Conservation (phyloP, 306 rosid species). For the Prunus padus region DNA sequence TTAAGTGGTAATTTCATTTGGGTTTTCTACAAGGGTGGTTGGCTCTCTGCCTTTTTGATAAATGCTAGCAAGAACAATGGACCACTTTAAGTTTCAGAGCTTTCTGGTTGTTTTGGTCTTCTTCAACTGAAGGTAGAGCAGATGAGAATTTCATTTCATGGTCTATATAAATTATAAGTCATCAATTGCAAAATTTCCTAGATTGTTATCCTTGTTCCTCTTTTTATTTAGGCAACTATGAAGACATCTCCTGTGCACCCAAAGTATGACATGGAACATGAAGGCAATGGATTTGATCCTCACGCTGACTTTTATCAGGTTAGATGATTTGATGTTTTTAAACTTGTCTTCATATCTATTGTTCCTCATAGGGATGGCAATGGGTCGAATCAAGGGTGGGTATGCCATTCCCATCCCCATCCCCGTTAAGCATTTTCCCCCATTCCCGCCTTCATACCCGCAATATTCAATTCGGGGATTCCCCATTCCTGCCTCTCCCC, state of each 20-base stretch:
- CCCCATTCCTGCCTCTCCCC: no score
- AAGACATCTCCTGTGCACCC: slow-evolving; percentile 46
- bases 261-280: slow-evolving; percentile 33
- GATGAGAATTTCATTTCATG: background rate
- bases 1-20: slow-evolving; percentile 28
- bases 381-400: no score
- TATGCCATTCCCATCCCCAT: no score
- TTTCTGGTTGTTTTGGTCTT: slow-evolving; percentile 3
- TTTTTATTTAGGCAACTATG: slow-evolving; percentile 29
- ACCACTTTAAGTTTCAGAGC: slow-evolving; percentile 16
- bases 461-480: no score
- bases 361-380: no score
- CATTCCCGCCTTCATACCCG: no score
- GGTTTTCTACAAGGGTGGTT: slow-evolving; percentile 35
- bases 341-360: background rate
- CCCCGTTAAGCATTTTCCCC: no score
- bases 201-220: background rate
- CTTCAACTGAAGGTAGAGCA: background rate
- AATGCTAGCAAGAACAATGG: slow-evolving; percentile 23
- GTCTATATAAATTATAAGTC: background rate
- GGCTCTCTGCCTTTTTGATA: slow-evolving; percentile 33
- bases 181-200: background rate
- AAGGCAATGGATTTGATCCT: slow-evolving; percentile 54
- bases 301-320: slow-evolving; percentile 29
- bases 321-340: background rate